phyloP scores from a whole-genome alignment of 2,329 filamentous ascomycete species.

The Epichloe sibirici region DNA sequence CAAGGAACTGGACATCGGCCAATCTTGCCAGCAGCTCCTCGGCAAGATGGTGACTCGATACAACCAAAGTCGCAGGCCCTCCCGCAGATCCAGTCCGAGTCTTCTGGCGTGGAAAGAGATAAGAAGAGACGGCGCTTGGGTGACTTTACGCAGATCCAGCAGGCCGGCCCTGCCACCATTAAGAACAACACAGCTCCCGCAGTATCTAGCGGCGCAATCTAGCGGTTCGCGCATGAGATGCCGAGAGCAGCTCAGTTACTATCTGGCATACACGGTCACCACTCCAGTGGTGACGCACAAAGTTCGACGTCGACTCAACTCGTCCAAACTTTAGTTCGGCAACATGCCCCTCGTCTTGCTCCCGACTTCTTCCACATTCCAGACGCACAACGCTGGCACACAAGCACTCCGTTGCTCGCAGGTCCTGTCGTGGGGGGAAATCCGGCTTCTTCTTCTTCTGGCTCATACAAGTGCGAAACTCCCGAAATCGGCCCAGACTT shows the following conservation, averaged over 20 bases:
- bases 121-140: constrained; percentile 4
- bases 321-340: neutral
- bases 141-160: neutral
- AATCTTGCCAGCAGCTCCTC: constrained; percentile 8
- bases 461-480: too few relatives aligned
- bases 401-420: too few relatives aligned
- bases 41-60: neutral
- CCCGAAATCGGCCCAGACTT: too few relatives aligned
- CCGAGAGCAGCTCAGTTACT: neutral
- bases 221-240: constrained; percentile 4
- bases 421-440: neutral
- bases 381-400: neutral
- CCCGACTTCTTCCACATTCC: neutral
- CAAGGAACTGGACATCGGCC: constrained; percentile 5
- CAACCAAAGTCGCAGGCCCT: neutral
- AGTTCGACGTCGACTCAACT: neutral
- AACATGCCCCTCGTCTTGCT: neutral
- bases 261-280: neutral
- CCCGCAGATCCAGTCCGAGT: neutral
- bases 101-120: neutral
- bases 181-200: neutral
- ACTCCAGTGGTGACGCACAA: neutral
- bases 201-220: constrained; percentile 5
- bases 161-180: neutral
- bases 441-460: neutral